Percentiles rank a stretch among this genome's conserved stretches.
These are phyloP conservation scores for Pelargonium cotyledonis DNA, from an alignment of 441 rosid species.

Conservation along the genomic window DNA sequence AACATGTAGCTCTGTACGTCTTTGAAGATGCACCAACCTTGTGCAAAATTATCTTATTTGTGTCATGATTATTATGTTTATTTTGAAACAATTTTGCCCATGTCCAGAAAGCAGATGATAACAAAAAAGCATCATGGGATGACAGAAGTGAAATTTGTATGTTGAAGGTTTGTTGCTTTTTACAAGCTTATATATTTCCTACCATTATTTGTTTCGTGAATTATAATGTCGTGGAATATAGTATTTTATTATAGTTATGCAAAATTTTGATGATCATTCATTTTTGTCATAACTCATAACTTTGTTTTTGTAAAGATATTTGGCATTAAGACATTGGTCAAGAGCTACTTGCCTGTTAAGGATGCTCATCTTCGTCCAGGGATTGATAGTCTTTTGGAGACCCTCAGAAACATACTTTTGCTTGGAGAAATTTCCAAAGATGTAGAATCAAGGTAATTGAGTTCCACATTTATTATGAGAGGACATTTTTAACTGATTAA, in stretches of 20 bases:
- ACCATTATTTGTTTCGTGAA: background rate
- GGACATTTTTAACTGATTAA: slow-evolving; percentile 8
- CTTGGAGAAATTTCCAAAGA: slow-evolving; percentile 81
- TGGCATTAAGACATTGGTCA: slow-evolving; percentile 91
- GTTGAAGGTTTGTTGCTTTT: slow-evolving; percentile 65
- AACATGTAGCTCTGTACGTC: slow-evolving; percentile 50
- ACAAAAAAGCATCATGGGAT: slow-evolving; percentile 56
- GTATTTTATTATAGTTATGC: slow-evolving; percentile 8
- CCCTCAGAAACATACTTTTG: slow-evolving; percentile 58
- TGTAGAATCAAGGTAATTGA: slow-evolving; percentile 66
- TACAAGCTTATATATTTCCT: slow-evolving; percentile 5
- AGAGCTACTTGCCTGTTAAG: slow-evolving; percentile 89
- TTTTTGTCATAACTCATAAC: background rate
- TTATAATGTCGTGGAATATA: background rate
- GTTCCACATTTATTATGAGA: background rate
- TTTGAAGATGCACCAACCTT: slow-evolving; percentile 23
- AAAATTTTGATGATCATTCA: slow-evolving; percentile 16
- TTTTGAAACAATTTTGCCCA: slow-evolving; percentile 18
- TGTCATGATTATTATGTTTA: slow-evolving; percentile 15
- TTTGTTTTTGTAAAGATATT: slow-evolving; percentile 50
- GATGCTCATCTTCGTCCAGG: slow-evolving; percentile 94
- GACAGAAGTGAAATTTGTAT: slow-evolving; percentile 78
- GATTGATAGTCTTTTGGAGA: slow-evolving; percentile 61
- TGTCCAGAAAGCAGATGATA: slow-evolving; percentile 62
- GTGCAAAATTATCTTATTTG: slow-evolving; percentile 18